Evolutionary conservation across 352 stramenopile species (phyloP), one percentile per base, ranked within the genome.

Genomic region (Pythium myriotylum): DNA sequence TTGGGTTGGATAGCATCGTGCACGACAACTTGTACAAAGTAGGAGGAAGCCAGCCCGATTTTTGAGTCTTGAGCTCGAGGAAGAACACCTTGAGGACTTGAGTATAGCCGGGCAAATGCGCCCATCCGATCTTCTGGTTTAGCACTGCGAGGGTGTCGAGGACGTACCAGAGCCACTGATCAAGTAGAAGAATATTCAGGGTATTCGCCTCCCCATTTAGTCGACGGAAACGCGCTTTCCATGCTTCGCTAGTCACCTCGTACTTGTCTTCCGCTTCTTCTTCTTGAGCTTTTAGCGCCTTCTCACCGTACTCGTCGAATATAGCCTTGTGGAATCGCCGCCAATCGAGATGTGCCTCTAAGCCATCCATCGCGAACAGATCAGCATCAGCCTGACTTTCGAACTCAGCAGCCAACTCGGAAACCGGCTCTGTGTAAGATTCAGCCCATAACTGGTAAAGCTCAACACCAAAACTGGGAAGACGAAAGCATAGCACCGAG

Each of bases 211-310:
- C 87, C 5, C 84, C 80, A 40, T 86, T 82, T 4, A 95, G 71
- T 10, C 84, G 77, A 16, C 85, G 87, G 55, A 96, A 95, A 8
- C 87, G 84, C 6, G 84, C 74, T 50, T 91, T 92, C 82, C 85
- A 96, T 2, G 81, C 77, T 54, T 95, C 87, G 9, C 73, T 86
- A 20, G 83, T 93, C 24, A 94, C 80, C 68, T 96, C 87, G 26
- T 95, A 96, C 62, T 96, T 96, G 69, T 96, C 84, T 69, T 96
- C 86, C 1, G 87, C 87, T 67, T 94, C 85, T 68, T 93, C 86
- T 73, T 94, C 87, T 54, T 96, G 87, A 9, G 86, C 76, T 55
- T 92, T 91, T 49, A 96, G 70, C 16, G 70, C 80, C 53, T 96
- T 96, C 58, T 95, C 87, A 13, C 87, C 86, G 27, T 85, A 94